Evolutionary conservation across 2,329 filamentous ascomycete species (phyloP), one percentile per base, ranked within the genome.

Genomic region (Penicillium hesseltinei): DNA sequence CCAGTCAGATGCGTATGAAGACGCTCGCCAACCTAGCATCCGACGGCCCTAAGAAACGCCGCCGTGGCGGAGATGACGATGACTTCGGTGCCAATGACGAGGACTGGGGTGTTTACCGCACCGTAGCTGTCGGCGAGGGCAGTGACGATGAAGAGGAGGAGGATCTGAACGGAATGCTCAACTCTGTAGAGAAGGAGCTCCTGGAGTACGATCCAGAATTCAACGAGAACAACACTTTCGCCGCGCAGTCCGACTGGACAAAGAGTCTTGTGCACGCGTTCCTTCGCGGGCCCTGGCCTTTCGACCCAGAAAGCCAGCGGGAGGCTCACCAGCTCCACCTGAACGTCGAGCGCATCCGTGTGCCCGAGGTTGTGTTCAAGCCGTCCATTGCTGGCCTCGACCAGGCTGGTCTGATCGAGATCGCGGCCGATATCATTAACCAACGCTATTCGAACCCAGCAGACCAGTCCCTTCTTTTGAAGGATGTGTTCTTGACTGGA

Each of bases 1-100:
- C 94, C 9, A 94, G 90, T 56, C 93, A 97, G 75, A 95, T 96
- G 77, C 90, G 94, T 62, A 99, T 99, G 94, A 97, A 97, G 78
- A 93, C 88, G 50, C 92, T 99, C 57, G 94, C 94, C 58, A 97
- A 96, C 70, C 87, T 99, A 1, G 94, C 94, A 3, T 92, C 93
- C 0, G 94, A 99, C 73, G 87, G 85, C 6, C 92, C 93, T 7
- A 81, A 81, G 62, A 92, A 92, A 73, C 95, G 96, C 75, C 85
- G 93, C 15, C 87, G 92, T 19, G 92, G 91, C 8, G 90, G 88
- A 4, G 93, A 97, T 71, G 94, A 99, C 68, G 94, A 99, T 71
- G 92, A 91, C 59, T 99, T 99, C 71, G 94, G 94, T 56, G 92
- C 92, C 49, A 93, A 99, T 73, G 94, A 99, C 70, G 92, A 95